Base-by-base conservation (phyloP, 352 stramenopile species). In the Phytophthora fragariae region DNA sequence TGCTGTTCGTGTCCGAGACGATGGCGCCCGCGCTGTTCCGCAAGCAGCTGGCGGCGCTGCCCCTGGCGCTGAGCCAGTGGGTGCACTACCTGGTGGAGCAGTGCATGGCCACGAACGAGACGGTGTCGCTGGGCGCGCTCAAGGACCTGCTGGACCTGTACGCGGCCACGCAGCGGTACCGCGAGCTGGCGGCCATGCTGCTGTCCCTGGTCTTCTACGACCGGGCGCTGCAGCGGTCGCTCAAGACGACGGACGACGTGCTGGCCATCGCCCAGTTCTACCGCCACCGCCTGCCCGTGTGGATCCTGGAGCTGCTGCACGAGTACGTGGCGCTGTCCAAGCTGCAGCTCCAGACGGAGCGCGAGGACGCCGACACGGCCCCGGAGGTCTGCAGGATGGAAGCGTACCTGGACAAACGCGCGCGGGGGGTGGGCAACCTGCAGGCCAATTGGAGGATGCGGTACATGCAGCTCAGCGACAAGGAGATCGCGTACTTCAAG, bases 1-100 rank as follows among this genome's bases (percentile, higher is more conserved):
- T 95, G 62, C 77, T 95, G 10, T 95, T 92, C 71, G 66, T 92
- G 19, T 92, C 83, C 59, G 86, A 93, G 72, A 95, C 88, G 33
- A 89, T 95, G 88, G 76, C 86, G 44, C 79, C 75, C 31, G 52
- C 63, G 2, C 59, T 83, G 17, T 91, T 95, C 63, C 75, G 77
- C 21, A 76, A 71, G 1, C 83, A 92, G 61, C 60, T 95, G 27
- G 72, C 73, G 9, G 53, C 44, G 0, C 60, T 83, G 15, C 78
- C 83, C 0, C 33, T 86, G 24, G 74, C 82, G 5, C 56, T 90
- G 27, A 81, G 81, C 33, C 88, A 92, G 60, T 95, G 88, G 88
- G 76, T 91, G 9, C 73, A 91, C 67, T 92, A 95, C 67, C 52
- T 89, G 5, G 68, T 82, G 21, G 82, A 93, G 65, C 75, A 88